These are phyloP conservation scores for Claviceps capensis DNA, from an alignment of 2,329 filamentous ascomycete genomes.

Conservation along the genomic window DNA sequence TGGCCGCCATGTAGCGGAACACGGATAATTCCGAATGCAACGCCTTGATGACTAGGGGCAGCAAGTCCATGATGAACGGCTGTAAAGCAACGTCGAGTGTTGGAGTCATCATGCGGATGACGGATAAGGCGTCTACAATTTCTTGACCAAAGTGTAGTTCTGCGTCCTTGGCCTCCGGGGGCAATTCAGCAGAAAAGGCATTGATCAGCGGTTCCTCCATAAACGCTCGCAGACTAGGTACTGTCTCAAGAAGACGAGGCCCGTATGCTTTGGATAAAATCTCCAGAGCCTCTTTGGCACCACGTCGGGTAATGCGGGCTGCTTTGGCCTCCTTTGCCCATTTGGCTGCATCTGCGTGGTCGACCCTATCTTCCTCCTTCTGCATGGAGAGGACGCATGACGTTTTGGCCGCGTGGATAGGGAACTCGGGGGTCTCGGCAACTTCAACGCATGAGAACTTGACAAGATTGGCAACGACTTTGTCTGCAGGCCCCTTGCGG, in stretches of 20 bases:
- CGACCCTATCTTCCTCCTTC: slow-evolving; percentile 91
- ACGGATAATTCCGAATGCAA: slow-evolving; percentile 81
- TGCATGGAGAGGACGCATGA: slow-evolving; percentile 81
- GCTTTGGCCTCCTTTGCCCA: slow-evolving; percentile 83
- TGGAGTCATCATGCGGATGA: slow-evolving; percentile 84
- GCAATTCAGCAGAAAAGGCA: slow-evolving; percentile 61
- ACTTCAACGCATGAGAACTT: slow-evolving; percentile 98
- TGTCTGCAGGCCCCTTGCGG: slow-evolving; percentile 77
- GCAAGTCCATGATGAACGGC: slow-evolving; percentile 65
- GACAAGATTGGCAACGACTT: slow-evolving; percentile 87
- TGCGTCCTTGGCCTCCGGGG: slow-evolving; percentile 57
- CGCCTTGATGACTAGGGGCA: slow-evolving; percentile 77
- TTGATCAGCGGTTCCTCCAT: slow-evolving; percentile 70
- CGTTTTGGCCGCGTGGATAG: slow-evolving; percentile 64
- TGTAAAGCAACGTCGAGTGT: slow-evolving; percentile 66
- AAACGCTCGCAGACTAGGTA: slow-evolving; percentile 66
- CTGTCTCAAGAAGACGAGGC: slow-evolving; percentile 59
- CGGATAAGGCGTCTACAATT: slow-evolving; percentile 86
- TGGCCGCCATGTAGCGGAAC: slow-evolving; percentile 90
- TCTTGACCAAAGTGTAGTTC: slow-evolving; percentile 73
- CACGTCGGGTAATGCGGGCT: slow-evolving; percentile 78
- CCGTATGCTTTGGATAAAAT: slow-evolving; percentile 74
- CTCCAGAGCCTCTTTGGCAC: slow-evolving; percentile 87
- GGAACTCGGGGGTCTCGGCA: slow-evolving; percentile 91
- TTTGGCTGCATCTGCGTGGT: slow-evolving; percentile 79